These are phyloP conservation scores for Escovopsis weberi DNA, from an alignment of 2,329 filamentous ascomycete species.

Conservation along the genomic window DNA sequence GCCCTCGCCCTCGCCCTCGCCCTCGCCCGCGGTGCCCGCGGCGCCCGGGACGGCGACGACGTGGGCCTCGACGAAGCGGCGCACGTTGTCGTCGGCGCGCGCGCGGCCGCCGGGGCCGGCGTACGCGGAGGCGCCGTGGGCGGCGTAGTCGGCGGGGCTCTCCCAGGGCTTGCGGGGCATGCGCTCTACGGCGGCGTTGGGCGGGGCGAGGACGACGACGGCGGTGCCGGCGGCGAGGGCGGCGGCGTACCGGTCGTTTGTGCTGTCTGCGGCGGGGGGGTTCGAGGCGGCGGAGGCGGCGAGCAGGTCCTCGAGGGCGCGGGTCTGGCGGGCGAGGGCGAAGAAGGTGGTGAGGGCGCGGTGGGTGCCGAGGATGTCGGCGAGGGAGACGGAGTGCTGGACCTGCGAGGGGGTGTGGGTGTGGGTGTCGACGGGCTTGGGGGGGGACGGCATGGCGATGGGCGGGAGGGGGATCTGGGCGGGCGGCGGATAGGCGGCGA, in stretches of 20 bases:
- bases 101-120: constrained; percentile 60
- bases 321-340: constrained; percentile 62
- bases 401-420: constrained; percentile 11
- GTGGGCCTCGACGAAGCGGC: constrained; percentile 74
- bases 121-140: constrained; percentile 56
- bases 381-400: constrained; percentile 49
- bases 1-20: too few species aligned
- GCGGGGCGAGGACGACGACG: constrained; percentile 55
- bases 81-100: constrained; percentile 61
- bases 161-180: constrained; percentile 83
- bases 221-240: too few species aligned
- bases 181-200: constrained; percentile 65
- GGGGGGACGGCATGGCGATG: constrained; percentile 12
- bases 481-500: constrained; percentile 1
- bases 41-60: constrained; percentile 53
- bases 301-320: constrained; percentile 52
- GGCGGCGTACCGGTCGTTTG: too few species aligned
- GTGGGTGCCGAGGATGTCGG: constrained; percentile 70
- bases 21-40: too few species aligned
- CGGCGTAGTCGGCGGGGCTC: constrained; percentile 55
- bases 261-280: constrained; percentile 52
- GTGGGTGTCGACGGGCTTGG: constrained; percentile 11
- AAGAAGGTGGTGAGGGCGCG: constrained; percentile 75
- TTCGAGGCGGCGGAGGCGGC: constrained; percentile 28
- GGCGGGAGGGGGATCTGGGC: constrained; percentile 3